Base-by-base conservation (phyloP, 2,329 filamentous ascomycete genomes). In the Nannizziopsis barbatae region DNA sequence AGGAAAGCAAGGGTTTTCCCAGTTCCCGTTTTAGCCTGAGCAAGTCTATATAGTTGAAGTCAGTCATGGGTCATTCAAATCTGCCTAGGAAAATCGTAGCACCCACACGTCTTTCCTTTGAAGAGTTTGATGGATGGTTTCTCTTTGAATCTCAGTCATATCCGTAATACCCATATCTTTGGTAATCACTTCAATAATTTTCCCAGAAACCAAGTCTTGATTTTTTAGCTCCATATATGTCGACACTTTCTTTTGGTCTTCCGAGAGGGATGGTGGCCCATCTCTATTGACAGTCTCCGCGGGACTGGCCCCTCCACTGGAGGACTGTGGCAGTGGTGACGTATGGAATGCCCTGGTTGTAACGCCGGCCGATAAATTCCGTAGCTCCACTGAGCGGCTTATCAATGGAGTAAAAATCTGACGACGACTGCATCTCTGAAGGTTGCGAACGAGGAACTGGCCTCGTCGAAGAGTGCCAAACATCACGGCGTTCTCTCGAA, bases 1-100 rank as follows among this genome's bases (percentile, higher is more conserved):
- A 98, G 75, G 72, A 96, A 98, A 32, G 86, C 92, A 50, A 96
- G 71, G 0, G 92, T 98, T 71, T 98, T 98, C 63, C 92, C 92
- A 3, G 92, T 96, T 63, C 92, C 92, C 7, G 92, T 98, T 70
- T 86, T 95, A 51, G 92, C 92, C 71, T 96, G 92, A 41, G 90
- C 92, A 56, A 96, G 75, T 58, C 84, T 86, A 60, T 36, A 31
- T 5, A 52, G 47, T 43, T 44, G 52, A 39, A 47, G 4, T 39
- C 30, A 42, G 17, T 7, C 17, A 47, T 64, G 61, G 12, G 15
- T 18, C 15, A 30, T 12, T n/a, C 18, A 30, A 59, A 53, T 53
- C 38, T 30, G 47, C 12, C 20, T 6, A 42, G 20, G 11, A 20
- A 5, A 31, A 15, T 36, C 35, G 49, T 3, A 32, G 35, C 32